Base-by-base conservation (phyloP, 2,329 filamentous ascomycete genomes). In the Lecanicillium sp. region DNA sequence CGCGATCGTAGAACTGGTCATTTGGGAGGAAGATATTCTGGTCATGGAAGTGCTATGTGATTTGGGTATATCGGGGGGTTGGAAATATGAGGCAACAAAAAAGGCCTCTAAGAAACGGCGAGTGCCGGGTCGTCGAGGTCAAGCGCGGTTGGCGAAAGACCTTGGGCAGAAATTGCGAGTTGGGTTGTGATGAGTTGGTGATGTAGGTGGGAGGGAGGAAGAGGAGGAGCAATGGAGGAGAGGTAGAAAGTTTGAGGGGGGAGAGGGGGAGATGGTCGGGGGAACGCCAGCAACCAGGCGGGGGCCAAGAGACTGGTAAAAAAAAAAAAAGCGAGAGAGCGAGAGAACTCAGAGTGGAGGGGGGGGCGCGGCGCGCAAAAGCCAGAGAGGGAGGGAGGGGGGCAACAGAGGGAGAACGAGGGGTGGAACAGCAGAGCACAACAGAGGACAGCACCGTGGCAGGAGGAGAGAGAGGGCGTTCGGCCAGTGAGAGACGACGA, bases 1-100 rank as follows among this genome's bases (percentile, higher is more conserved):
- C 72, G 73, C 55, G 69, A 57, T 62, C 58, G 64, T 67, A 56
- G 58, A 64, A 58, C 60, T 75, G 67, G 69, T 81, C 79, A 83
- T 83, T 69, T 65, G 67, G 62, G 57, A 61, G 57, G 61, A 54
- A 55, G 60, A 64, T 66, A 67, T 64, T 57, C 60, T 67, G 60
- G 61, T 68, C 66, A 68, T 69, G 62, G 65, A 67, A 66, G 59
- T 48, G 30, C 45, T 48, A 48, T 48, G 45, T 48, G 45, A 36
- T 48, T 35, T 41, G 45, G 45, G 38, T 48, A 41, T 48, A 29
- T 35, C 41, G 23, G 45, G 27, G 38, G 45, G 27, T 40, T 39
- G 35, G 29, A 15, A 33, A 24, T 15, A 9, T 35, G 45, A 48
- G 45, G 45, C 45, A 17, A 26, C 36, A 19, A 42, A 33, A n/a